These are phyloP conservation scores for Beta vulgaris DNA, from an alignment of 148 eudicot genomes.

Conservation along the genomic window DNA sequence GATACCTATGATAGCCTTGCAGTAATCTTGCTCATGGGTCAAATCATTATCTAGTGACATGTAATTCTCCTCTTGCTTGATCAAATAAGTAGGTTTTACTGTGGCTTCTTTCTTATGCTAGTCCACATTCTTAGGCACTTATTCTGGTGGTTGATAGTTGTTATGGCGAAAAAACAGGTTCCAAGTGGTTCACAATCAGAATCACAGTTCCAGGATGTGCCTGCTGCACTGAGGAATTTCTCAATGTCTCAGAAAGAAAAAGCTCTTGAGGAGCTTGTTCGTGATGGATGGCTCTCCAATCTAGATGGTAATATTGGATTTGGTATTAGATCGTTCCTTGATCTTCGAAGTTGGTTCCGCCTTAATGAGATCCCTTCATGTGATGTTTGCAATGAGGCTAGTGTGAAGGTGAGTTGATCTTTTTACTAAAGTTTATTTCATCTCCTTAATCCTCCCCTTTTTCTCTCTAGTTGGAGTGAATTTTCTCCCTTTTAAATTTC, in stretches of 20 bases:
- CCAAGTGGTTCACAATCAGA: conserved; percentile 40
- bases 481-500: not conserved
- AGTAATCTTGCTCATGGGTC: not conserved
- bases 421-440: not conserved
- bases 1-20: not conserved
- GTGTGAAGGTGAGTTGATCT: conserved; percentile 58
- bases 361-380: conserved; percentile 74
- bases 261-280: conserved; percentile 66
- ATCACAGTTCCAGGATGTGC: conserved; percentile 53
- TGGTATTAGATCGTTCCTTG: conserved; percentile 90
- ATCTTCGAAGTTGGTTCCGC: conserved; percentile 94
- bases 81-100: not conserved
- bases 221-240: conserved; percentile 76
- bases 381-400: conserved; percentile 93
- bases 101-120: not conserved
- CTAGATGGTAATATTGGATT: conserved; percentile 72
- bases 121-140: not conserved
- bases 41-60: no score
- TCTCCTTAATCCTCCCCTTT: no score
- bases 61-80: not conserved
- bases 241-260: conserved; percentile 89
- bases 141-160: conserved; percentile 14
- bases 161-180: conserved; percentile 40
- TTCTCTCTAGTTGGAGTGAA: not conserved
- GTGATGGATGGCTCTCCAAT: conserved; percentile 78